Percentiles rank a stretch among this genome's conserved stretches.
Conservation (phyloP, 108 stramenopile genomes). For the Aurantiochytrium sp. region DNA sequence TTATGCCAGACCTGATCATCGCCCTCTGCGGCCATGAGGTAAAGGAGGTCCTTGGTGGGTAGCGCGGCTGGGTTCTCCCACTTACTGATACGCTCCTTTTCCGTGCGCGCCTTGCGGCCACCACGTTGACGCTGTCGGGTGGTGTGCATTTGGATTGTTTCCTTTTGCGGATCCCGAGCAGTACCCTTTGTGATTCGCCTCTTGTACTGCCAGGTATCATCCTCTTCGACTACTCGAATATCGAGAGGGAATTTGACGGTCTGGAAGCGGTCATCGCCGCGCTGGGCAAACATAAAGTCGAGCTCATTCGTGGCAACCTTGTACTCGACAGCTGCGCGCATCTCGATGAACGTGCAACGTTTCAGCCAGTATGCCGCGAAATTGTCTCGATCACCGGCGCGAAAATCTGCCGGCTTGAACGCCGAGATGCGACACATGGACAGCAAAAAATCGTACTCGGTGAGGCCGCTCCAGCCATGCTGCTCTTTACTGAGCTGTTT, state of each 20-base stretch:
- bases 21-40: not conserved
- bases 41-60: not conserved
- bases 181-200: not conserved
- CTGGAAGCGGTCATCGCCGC: not conserved
- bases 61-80: not conserved
- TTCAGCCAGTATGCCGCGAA: not conserved
- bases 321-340: not conserved
- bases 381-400: not conserved
- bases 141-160: not conserved
- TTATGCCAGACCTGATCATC: conserved; percentile 6
- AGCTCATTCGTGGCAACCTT: not conserved
- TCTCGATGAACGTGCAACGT: not conserved
- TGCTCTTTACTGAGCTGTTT: not conserved
- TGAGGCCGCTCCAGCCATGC: not conserved
- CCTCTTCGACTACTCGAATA: not conserved
- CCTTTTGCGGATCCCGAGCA: not conserved
- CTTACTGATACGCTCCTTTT: not conserved
- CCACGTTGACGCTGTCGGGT: not conserved
- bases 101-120: not conserved
- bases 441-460: not conserved
- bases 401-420: not conserved
- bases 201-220: conserved; percentile 13
- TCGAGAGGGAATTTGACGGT: not conserved
- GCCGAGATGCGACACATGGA: not conserved
- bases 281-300: not conserved